Evolutionary conservation across 208 protist species (phyloP), one percentile per base, ranked within the genome.

Genomic region (Leptomonas pyrrhocoris): DNA sequence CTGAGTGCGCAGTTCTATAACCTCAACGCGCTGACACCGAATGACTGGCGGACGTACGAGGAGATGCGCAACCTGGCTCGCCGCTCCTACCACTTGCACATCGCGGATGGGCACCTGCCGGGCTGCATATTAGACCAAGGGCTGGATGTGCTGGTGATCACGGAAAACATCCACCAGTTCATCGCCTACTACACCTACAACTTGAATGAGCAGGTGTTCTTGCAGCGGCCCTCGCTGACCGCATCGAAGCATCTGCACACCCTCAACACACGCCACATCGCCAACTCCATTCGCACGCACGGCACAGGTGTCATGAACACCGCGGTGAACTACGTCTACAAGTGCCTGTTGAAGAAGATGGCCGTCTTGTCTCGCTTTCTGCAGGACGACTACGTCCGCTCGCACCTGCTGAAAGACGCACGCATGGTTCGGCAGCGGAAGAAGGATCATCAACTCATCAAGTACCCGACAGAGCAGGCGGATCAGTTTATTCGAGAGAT

Each of bases 221-320:
- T 99, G 21, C 94, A 99, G 82, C 65, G 81, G 34, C 88, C 84
- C 31, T 66, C 72, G 21, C 76, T 74, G 18, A 93, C 87, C 25
- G 74, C 89, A 62, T 80, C 82, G 13, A 99, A 99, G 74, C 88
- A 96, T 54, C 72, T 99, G 9, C 95, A 98, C 77, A 98, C 95
- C 7, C 93, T 99, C 55, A 92, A 97, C 78, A 98, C 98, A 60
- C 80, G 85, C 15, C 97, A 99, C 80, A 93, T 99, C 66, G 94
- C 98, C 36, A 98, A 98, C 74, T 98, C 96, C 18, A 98, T 99
- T 68, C 85, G 97, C 49, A 98, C 96, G 19, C 98, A 99, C 80
- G 98, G 98, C 57, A 97, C 91, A 16, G 98, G 98, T 62, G 99
- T 99, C 38, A 98, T 99, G 94, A 99, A 99, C 79, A 99, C 98